Evolutionary conservation across 768 basidiomycete species (phyloP).

Genomic region (Solioccasus polychromus): DNA sequence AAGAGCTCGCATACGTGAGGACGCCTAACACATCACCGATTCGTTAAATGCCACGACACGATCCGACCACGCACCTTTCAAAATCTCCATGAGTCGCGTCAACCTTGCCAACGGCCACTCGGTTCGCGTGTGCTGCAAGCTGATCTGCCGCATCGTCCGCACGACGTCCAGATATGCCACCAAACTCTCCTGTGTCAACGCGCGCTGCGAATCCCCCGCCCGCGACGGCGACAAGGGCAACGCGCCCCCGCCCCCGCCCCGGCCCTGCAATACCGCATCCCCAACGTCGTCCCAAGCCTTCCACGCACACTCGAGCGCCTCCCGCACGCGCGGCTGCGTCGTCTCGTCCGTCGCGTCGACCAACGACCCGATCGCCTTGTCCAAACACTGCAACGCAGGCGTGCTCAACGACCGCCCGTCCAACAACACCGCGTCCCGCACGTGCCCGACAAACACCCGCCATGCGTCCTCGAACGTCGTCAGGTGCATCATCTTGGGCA

Average conservation of each 20-base stretch:
- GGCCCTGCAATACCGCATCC: slow-evolving; percentile 40
- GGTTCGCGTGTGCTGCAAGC: slow-evolving; percentile 39
- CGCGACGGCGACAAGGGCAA: slow-evolving; percentile 11
- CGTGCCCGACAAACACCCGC: slow-evolving; percentile 67
- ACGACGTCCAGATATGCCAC: slow-evolving; percentile 77
- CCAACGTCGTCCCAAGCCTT: slow-evolving; percentile 65
- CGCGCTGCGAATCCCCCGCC: slow-evolving; percentile 11
- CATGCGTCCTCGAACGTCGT: slow-evolving; percentile 69
- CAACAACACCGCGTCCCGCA: slow-evolving; percentile 66
- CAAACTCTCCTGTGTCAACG: slow-evolving; percentile 69
- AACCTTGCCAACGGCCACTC: slow-evolving; percentile 71
- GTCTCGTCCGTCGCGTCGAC: slow-evolving; percentile 30
- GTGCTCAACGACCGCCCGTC: slow-evolving; percentile 73
- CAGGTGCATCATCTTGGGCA: slow-evolving; percentile 69
- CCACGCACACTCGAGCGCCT: slow-evolving; percentile 68
- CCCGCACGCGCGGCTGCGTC: slow-evolving; percentile 38
- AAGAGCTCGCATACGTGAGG: slow-evolving; percentile 75
- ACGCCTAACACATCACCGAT: slow-evolving; percentile 43
- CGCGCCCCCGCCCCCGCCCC: too few relatives aligned
- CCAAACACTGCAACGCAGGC: slow-evolving; percentile 81
- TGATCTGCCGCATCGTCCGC: slow-evolving; percentile 52
- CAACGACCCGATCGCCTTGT: slow-evolving; percentile 70
- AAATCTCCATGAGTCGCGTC: slow-evolving; percentile 66
- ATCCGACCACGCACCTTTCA: slow-evolving; percentile 52
- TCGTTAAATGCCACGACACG: background rate